These are phyloP conservation scores for Fusarium sp. DNA, from an alignment of 2,329 filamentous ascomycete species.

Conservation along the genomic window DNA sequence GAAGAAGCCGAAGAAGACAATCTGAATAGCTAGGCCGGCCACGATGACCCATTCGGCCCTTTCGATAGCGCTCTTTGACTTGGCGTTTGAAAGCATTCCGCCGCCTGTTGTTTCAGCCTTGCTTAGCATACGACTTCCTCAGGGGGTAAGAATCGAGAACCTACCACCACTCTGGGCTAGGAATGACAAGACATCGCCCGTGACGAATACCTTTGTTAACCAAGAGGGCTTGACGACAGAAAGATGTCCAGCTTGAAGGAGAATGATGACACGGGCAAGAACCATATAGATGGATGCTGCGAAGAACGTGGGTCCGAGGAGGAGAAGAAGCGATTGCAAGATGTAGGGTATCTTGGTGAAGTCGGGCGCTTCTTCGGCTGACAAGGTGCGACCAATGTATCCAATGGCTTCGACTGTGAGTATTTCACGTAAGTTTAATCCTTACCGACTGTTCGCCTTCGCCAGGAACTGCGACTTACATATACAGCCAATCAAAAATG, in stretches of 20 bases:
- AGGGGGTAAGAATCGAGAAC: neutral
- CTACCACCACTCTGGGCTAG: neutral
- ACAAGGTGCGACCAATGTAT: neutral
- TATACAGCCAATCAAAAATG: neutral
- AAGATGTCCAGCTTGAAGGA: neutral
- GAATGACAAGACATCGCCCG: neutral
- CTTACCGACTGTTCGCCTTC: neutral
- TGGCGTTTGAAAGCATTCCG: neutral
- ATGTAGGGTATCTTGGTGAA: neutral
- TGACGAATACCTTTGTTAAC: neutral
- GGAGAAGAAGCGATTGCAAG: neutral
- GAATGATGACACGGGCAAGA: neutral
- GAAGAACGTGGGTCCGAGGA: neutral
- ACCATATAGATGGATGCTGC: neutral
- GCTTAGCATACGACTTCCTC: neutral
- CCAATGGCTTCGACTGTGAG: neutral
- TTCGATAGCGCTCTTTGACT: neutral
- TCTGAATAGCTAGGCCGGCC: neutral
- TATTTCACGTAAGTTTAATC: neutral
- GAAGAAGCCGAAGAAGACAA: neutral
- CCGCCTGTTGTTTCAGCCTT: neutral
- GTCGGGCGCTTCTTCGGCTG: neutral
- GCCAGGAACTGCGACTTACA: neutral
- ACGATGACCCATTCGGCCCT: neutral
- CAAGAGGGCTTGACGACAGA: neutral